Conservation (phyloP, 2,329 filamentous ascomycete genomes). For the Clonostachys solani region DNA sequence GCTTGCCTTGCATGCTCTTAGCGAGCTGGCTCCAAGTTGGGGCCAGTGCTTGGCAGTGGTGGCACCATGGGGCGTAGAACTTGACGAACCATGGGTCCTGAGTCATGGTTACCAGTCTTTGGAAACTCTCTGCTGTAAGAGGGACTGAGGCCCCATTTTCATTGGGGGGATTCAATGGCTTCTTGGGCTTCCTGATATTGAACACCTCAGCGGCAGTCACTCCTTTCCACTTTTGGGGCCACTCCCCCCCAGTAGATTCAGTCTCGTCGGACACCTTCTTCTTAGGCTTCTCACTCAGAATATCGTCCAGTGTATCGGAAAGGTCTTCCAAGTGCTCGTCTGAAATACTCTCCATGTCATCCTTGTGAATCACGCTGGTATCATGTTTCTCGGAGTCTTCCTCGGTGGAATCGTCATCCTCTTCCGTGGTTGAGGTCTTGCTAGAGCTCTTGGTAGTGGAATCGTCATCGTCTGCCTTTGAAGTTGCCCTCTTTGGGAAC, state of each 20-base stretch:
- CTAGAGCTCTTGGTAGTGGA: conserved; percentile 18
- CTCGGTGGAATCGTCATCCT: conserved; percentile 5
- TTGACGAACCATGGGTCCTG: conserved; percentile 97
- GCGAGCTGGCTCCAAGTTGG: conserved; percentile 87
- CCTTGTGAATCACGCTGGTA: conserved; percentile 4
- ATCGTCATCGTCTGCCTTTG: neutral
- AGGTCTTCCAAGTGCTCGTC: neutral
- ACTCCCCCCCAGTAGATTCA: neutral
- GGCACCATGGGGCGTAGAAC: conserved; percentile 97
- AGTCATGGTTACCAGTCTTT: conserved; percentile 78
- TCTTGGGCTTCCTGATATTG: conserved; percentile 5
- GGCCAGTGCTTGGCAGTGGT: conserved; percentile 89
- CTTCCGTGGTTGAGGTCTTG: conserved; percentile 18
- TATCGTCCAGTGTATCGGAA: conserved; percentile 5
- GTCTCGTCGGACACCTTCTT: neutral
- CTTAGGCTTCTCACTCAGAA: conserved; percentile 5
- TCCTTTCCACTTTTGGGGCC: conserved; percentile 1
- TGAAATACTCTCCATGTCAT: neutral
- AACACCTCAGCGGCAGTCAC: conserved; percentile 6
- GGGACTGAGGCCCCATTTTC: conserved; percentile 69
- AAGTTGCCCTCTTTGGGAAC: conserved; percentile 15
- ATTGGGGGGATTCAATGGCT: conserved; percentile 52
- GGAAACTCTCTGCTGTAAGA: conserved; percentile 81
- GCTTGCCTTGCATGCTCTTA: conserved; percentile 81
- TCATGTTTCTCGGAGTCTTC: conserved; percentile 10